Evolutionary conservation across 2,329 filamentous ascomycete species (phyloP).

Genomic region (Ceratocystis smalleyi): DNA sequence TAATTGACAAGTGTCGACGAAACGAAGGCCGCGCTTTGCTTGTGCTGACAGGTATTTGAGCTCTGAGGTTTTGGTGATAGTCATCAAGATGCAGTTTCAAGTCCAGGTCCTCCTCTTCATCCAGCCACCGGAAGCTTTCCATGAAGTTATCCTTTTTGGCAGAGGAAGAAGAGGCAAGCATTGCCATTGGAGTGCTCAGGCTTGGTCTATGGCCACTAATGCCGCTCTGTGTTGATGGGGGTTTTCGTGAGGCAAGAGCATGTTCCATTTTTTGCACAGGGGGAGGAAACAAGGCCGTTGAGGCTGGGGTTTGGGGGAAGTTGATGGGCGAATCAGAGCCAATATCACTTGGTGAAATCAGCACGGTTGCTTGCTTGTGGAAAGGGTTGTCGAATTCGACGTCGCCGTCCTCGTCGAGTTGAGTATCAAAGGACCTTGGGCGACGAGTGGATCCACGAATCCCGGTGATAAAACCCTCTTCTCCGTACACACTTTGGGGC

Average conservation of each 20-base stretch:
- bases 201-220: conserved; percentile 21
- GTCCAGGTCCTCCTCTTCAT: conserved; percentile 57
- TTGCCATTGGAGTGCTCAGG: conserved; percentile 15
- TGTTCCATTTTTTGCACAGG: conserved; percentile 7
- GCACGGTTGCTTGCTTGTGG: conserved; percentile 11
- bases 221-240: conserved; percentile 21
- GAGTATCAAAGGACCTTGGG: conserved; percentile 10
- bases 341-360: conserved; percentile 13
- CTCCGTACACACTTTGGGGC: conserved; percentile 14
- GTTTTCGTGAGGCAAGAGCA: conserved; percentile 16
- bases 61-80: conserved; percentile 49
- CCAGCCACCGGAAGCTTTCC: conserved; percentile 58
- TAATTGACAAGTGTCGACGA: conserved; percentile 56
- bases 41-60: conserved; percentile 30
- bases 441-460: conserved; percentile 24
- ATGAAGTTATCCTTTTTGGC: conserved; percentile 39
- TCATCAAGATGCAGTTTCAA: conserved; percentile 51
- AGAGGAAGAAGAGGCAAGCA: conserved; percentile 19
- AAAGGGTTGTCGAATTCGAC: conserved; percentile 14
- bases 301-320: conserved; percentile 5
- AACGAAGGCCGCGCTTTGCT: conserved; percentile 44
- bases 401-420: conserved; percentile 12
- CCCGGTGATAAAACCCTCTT: conserved; percentile 15
- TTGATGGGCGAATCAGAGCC: conserved; percentile 9
- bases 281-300: not conserved